These are phyloP conservation scores for Ampelomyces quisqualis DNA, from an alignment of 2,329 filamentous ascomycete species.

Conservation along the genomic window DNA sequence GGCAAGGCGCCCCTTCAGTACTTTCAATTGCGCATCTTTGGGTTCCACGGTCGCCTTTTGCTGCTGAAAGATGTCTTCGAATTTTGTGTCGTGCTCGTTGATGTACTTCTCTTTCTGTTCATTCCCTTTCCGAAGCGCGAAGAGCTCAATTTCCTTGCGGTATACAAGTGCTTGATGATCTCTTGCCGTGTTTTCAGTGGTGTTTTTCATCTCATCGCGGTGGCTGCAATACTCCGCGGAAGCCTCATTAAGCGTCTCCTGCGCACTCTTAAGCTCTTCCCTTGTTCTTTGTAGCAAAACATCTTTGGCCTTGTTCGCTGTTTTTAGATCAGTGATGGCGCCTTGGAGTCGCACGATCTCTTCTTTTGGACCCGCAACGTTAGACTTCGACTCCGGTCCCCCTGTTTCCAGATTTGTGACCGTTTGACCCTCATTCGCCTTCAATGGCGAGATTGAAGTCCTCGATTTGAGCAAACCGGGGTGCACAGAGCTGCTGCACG, in stretches of 20 bases:
- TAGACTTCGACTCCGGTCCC: conserved; percentile 7
- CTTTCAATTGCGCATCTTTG: conserved; percentile 33
- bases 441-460: conserved; percentile 6
- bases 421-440: background rate
- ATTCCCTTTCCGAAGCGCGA: conserved; percentile 39
- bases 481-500: conserved; percentile 16
- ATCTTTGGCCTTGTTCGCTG: conserved; percentile 30
- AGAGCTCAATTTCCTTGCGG: conserved; percentile 42
- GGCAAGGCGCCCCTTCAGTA: conserved; percentile 32
- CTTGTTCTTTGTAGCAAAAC: conserved; percentile 24
- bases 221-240: conserved; percentile 32
- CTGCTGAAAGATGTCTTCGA: conserved; percentile 28
- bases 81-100: conserved; percentile 30
- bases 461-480: conserved; percentile 19
- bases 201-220: conserved; percentile 34
- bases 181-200: conserved; percentile 33
- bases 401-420: conserved; percentile 5
- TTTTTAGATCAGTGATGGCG: conserved; percentile 29
- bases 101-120: conserved; percentile 40
- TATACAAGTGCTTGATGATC: conserved; percentile 40
- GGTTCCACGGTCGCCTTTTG: conserved; percentile 32
- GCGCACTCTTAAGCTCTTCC: conserved; percentile 31
- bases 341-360: conserved; percentile 34
- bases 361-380: conserved; percentile 21
- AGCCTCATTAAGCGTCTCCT: conserved; percentile 32